Evolutionary conservation across 2,329 filamentous ascomycete species (phyloP), one percentile per base, ranked within the genome.

Genomic region (Chaetoscypha palmicola): DNA sequence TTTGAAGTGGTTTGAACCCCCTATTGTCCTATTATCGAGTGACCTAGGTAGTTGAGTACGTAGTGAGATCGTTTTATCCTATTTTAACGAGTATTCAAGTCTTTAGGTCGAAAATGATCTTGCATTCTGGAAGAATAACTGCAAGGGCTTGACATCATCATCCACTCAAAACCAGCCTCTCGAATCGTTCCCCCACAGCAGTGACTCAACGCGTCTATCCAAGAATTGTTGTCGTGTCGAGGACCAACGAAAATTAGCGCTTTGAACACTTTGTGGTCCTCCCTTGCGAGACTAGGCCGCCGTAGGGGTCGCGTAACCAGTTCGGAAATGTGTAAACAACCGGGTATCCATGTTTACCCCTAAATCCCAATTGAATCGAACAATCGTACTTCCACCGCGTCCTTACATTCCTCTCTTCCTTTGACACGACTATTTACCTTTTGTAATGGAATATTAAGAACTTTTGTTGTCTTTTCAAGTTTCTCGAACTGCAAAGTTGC

Each of bases 271-370:
- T 43, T 30, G 20, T 8, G 26, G 32, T 22, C 35, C 21, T 5
- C 45, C 48, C 48, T 17, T 41, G 43, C 5, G 26, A 24, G 19
- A 22, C n/a, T 21, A 12, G 41, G 41, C 38, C 33, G n/a, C 41
- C 38, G 43, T 45, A 43, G 42, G 10, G 32, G 35, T 48, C 59
- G 54, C 69, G 68, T 71, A 39, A 3, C 63, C 62, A 4, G 4
- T 51, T 64, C 54, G 54, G 67, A 70, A 55, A 69, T 64, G 60
- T 61, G 62, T 67, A 71, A 73, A 73, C 73, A 68, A 48, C 41
- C 34, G 34, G n/a, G n/a, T n/a, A n/a, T n/a, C n/a, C n/a, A n/a
- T n/a, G n/a, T n/a, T n/a, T n/a, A n/a, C n/a, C n/a, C n/a, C n/a
- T n/a, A n/a, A n/a, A n/a, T n/a, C n/a, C n/a, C 45, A 16, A 47